Conservation (phyloP, 2,329 filamentous ascomycete species). For the Metarhizium rileyi region DNA sequence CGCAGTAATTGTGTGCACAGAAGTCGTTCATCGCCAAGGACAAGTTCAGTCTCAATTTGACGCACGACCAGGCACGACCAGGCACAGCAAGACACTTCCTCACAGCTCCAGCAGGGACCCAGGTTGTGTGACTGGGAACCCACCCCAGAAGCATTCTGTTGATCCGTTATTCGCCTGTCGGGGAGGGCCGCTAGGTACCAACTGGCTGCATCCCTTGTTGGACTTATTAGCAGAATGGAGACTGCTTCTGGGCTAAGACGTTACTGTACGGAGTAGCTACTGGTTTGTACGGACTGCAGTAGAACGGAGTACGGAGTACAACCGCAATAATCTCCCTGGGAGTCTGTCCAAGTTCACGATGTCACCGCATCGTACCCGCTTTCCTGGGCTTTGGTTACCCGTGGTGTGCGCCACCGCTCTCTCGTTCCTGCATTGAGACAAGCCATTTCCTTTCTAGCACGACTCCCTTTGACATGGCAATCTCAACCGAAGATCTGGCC, state of each 20-base stretch:
- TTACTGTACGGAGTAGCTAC: background rate
- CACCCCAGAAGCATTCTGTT: background rate
- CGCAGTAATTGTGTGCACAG: no score
- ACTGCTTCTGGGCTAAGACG: background rate
- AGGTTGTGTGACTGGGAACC: no score
- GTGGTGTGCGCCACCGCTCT: conserved; percentile 3
- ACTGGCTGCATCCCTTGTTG: background rate
- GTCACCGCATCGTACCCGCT: background rate
- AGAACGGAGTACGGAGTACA: no score
- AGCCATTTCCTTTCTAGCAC: conserved; percentile 22
- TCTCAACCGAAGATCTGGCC: conserved; percentile 3
- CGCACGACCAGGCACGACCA: background rate
- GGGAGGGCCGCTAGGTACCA: background rate
- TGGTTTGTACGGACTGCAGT: background rate
- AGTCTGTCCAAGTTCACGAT: background rate
- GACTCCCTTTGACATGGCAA: conserved; percentile 1
- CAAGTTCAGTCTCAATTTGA: no score
- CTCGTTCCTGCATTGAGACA: conserved; percentile 31
- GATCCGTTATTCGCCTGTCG: background rate
- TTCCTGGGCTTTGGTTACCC: background rate
- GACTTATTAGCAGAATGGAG: background rate
- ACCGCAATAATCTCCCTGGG: background rate
- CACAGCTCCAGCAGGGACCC: background rate
- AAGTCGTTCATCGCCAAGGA: no score
- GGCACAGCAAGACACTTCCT: background rate